Percentiles rank a stretch among this genome's conserved stretches.
Evolutionary conservation across 108 stramenopile genomes (phyloP).

Genomic region (Chaetoceros muelleri): DNA sequence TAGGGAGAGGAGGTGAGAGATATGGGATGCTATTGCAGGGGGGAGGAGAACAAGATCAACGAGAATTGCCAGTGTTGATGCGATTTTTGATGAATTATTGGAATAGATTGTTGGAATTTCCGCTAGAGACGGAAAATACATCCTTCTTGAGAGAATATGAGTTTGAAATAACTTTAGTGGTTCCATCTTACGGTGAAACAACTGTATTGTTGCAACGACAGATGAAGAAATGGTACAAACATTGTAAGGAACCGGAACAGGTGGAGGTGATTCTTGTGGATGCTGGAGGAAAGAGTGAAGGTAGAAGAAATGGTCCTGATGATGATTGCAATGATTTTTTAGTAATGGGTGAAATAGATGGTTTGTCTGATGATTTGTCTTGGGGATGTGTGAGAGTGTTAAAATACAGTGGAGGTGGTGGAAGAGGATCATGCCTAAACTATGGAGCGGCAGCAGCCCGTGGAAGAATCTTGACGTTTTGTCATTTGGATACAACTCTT

Average conservation of each 20-base stretch:
- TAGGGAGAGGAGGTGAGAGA: too few relatives aligned
- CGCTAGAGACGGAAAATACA: not conserved
- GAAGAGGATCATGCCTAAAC: constrained; percentile 74
- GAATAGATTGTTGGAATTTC: not conserved
- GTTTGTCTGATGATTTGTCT: not conserved
- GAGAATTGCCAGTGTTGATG: not conserved
- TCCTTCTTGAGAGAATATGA: not conserved
- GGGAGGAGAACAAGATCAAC: not conserved
- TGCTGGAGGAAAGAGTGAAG: constrained; percentile 36
- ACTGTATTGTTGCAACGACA: constrained; percentile 2
- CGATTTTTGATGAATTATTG: not conserved
- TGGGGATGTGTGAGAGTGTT: constrained; percentile 29
- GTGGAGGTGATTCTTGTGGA: constrained; percentile 44
- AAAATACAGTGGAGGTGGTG: constrained; percentile 38
- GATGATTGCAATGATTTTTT: too few relatives aligned
- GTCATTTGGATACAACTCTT: constrained; percentile 65
- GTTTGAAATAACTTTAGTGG: not conserved
- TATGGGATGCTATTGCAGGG: too few relatives aligned
- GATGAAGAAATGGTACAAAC: constrained; percentile 10
- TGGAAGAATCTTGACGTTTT: constrained; percentile 58
- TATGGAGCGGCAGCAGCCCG: constrained; percentile 47
- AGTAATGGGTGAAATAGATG: not conserved
- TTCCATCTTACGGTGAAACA: not conserved
- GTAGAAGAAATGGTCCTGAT: too few relatives aligned
- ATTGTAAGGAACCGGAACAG: constrained; percentile 12